Percentiles rank a stretch among this genome's conserved stretches.
These are phyloP conservation scores for Colletotrichum chlorophyti DNA, from an alignment of 2,329 filamentous ascomycete genomes.

Conservation along the genomic window DNA sequence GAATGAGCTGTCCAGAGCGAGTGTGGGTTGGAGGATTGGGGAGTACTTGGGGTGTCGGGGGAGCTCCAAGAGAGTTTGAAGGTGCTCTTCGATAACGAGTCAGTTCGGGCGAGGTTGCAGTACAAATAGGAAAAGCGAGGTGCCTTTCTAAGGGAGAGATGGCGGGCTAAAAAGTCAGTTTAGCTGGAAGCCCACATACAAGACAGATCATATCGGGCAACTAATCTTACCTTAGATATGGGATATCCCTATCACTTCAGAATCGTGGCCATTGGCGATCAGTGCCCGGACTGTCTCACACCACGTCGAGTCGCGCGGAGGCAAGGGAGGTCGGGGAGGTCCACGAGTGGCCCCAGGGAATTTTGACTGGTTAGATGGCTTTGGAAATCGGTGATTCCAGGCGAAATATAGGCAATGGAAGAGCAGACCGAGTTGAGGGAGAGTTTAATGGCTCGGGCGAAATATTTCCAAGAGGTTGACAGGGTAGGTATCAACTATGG, in stretches of 20 bases:
- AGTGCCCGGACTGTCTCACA: slow-evolving; percentile 25
- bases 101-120: slow-evolving; percentile 23
- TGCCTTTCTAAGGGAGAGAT: slow-evolving; percentile 21
- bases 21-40: neutral
- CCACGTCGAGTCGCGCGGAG: slow-evolving; percentile 17
- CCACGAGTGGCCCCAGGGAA: slow-evolving; percentile 3
- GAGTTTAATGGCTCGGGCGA: too few species aligned
- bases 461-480: too few species aligned
- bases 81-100: slow-evolving; percentile 10
- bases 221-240: slow-evolving; percentile 28
- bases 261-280: slow-evolving; percentile 21
- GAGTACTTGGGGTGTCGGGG: slow-evolving; percentile 2
- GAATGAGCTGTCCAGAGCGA: neutral
- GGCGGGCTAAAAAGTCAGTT: slow-evolving; percentile 11
- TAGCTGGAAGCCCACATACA: slow-evolving; percentile 14
- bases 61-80: slow-evolving; percentile 11
- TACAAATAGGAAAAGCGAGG: slow-evolving; percentile 19
- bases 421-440: too few species aligned
- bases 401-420: too few species aligned
- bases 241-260: slow-evolving; percentile 25
- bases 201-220: slow-evolving; percentile 11
- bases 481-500: too few species aligned
- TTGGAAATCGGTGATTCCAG: too few species aligned
- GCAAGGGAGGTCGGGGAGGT: slow-evolving; percentile 18
- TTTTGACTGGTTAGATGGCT: neutral